phyloP scores from a whole-genome alignment of 2,329 filamentous ascomycete genomes.

The Geosmithia morbida region DNA sequence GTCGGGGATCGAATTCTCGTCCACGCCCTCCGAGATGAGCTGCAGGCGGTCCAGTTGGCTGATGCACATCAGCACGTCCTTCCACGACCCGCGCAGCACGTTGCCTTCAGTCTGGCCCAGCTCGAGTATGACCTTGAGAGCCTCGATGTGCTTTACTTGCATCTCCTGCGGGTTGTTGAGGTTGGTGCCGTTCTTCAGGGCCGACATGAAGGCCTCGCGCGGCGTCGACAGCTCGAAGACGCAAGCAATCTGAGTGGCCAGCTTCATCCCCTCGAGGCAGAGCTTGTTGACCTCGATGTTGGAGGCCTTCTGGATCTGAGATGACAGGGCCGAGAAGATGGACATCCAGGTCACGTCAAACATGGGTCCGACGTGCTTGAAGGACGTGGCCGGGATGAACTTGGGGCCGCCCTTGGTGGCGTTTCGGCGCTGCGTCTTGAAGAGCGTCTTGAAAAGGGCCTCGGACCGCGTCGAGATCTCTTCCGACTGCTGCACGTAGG shows the following conservation, averaged over 20 bases:
- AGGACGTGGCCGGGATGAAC: slow-evolving; percentile 88
- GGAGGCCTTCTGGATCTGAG: slow-evolving; percentile 83
- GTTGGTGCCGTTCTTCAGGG: slow-evolving; percentile 85
- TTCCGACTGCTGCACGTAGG: slow-evolving; percentile 87
- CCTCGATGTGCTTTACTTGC: slow-evolving; percentile 90
- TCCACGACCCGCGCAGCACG: slow-evolving; percentile 78
- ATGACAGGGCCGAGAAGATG: slow-evolving; percentile 86
- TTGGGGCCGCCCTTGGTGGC: slow-evolving; percentile 52
- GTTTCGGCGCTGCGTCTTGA: slow-evolving; percentile 76
- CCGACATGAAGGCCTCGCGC: slow-evolving; percentile 85
- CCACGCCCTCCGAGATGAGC: slow-evolving; percentile 85
- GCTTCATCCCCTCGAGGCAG: slow-evolving; percentile 89
- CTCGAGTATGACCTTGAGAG: slow-evolving; percentile 80
- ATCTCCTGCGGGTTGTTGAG: slow-evolving; percentile 93
- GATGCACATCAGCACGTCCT: slow-evolving; percentile 87
- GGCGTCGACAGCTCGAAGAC: slow-evolving; percentile 89
- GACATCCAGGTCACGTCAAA: slow-evolving; percentile 99
- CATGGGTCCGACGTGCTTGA: slow-evolving; percentile 93
- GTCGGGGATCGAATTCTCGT: slow-evolving; percentile 84
- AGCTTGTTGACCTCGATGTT: slow-evolving; percentile 85
- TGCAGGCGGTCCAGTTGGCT: slow-evolving; percentile 93
- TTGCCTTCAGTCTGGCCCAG: slow-evolving; percentile 90
- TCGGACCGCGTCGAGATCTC: slow-evolving; percentile 64
- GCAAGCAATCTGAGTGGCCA: slow-evolving; percentile 87
- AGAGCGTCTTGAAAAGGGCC: slow-evolving; percentile 85